Conservation (phyloP, 73 alveolate genomes). For the Paramecium primaurelia region DNA sequence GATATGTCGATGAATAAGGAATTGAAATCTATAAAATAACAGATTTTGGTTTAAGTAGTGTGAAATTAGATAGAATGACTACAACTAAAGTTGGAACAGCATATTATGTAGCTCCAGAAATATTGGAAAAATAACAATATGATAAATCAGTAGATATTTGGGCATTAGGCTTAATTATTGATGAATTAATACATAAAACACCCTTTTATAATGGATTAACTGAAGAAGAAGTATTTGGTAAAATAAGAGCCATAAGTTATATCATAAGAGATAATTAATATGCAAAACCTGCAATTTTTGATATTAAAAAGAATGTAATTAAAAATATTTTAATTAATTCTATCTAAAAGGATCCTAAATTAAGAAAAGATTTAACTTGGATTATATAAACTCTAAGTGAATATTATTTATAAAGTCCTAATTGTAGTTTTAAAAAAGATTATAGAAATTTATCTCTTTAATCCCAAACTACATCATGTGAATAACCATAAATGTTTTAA, state of each 20-base stretch:
- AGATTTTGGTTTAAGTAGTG: slow-evolving; percentile 31
- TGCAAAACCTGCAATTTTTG: background rate
- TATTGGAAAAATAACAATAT: slow-evolving; percentile 65
- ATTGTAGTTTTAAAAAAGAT: background rate
- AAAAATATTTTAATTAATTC: background rate
- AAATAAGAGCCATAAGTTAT: background rate
- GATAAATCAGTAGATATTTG: slow-evolving; percentile 67
- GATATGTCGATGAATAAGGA: slow-evolving; percentile 1
- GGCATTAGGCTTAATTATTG: slow-evolving; percentile 69
- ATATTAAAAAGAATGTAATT: background rate
- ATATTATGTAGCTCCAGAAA: slow-evolving; percentile 81
- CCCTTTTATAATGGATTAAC: slow-evolving; percentile 33
- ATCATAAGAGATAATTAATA: background rate
- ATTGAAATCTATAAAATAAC: slow-evolving; percentile 20
- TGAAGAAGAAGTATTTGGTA: slow-evolving; percentile 23
- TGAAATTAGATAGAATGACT: slow-evolving; percentile 65
- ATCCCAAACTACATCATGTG: background rate
- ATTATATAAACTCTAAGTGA: background rate
- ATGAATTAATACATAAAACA: slow-evolving; percentile 61
- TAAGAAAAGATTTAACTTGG: slow-evolving; percentile 12
- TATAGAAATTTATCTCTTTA: background rate
- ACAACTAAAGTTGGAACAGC: slow-evolving; percentile 78
- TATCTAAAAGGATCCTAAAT: slow-evolving; percentile 14
- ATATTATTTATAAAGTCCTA: background rate
- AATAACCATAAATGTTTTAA: background rate